These are phyloP conservation scores for Acacia melanoxylon DNA, from an alignment of 306 rosid genomes.

Conservation along the genomic window DNA sequence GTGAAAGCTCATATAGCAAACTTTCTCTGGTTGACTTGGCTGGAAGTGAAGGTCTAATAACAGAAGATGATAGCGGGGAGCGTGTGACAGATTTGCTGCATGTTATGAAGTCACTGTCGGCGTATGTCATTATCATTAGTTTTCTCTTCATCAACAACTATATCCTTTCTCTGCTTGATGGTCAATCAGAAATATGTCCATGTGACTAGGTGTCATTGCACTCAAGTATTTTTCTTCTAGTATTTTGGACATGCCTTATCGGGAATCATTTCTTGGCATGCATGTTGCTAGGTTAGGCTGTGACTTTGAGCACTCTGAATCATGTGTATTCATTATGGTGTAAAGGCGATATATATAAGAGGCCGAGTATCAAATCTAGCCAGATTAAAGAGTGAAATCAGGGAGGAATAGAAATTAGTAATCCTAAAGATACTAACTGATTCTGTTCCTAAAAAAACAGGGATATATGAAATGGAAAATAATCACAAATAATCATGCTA, in stretches of 20 bases:
- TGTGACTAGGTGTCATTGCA: background rate
- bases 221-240: slow-evolving; percentile 14
- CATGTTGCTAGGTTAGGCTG: slow-evolving; percentile 14
- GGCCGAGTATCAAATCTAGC: background rate
- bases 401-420: background rate
- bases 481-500: background rate
- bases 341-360: background rate
- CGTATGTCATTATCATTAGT: slow-evolving; percentile 60
- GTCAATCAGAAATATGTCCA: background rate
- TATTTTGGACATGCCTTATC: slow-evolving; percentile 7
- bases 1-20: slow-evolving; percentile 83
- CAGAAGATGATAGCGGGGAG: slow-evolving; percentile 87
- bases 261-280: slow-evolving; percentile 26
- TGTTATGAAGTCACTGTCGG: slow-evolving; percentile 98
- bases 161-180: slow-evolving; percentile 22
- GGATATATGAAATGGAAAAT: background rate
- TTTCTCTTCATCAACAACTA: slow-evolving; percentile 20
- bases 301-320: background rate
- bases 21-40: slow-evolving; percentile 92
- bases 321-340: background rate
- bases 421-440: background rate
- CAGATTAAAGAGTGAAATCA: background rate
- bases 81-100: slow-evolving; percentile 91
- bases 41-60: slow-evolving; percentile 92
- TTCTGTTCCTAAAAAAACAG: background rate